Base-by-base conservation (phyloP, 495 filamentous ascomycete species). In the Penicillium lividum region DNA sequence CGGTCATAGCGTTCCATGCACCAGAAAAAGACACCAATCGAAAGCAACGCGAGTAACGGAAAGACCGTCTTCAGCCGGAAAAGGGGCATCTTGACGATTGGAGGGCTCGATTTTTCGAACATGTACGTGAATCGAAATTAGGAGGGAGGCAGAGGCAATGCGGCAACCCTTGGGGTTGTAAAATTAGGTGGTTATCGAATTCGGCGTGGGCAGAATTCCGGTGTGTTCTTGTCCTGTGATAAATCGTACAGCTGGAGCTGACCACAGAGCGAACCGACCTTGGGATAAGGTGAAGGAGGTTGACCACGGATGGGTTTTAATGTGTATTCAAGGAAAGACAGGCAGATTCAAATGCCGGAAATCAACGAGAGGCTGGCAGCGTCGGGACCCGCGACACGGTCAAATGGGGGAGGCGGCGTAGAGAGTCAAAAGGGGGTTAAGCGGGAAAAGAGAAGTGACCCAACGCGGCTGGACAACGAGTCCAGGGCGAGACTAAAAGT, bases 1-100 rank as follows among this genome's bases (percentile, higher is more conserved):
- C 69, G 70, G 47, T 79, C 77, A 54, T 74, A 79, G 45, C 77
- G 75, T 48, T 78, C 70, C 58, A 77, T 69, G 66, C 69, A 75
- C 63, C 66, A 78, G 67, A 79, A 79, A 63, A 79, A 79, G 42
- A 79, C 61, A 43, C 69, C 77, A 54, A 79, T 77, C 25, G 74
- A 75, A 54, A 76, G 57, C 59, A 79, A 63, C 53, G 74, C 74
- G 56, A 77, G 58, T 46, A 79, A 63, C 59, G 77, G 77, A 40
- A 79, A 77, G 10, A 72, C 63, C 54, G 75, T 79, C 71, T 76
- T 78, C 49, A 75, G 63, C 56, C 77, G 69, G 61, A 79, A 70
- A 34, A 76, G 63, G 65, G 77, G 72, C 77, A 79, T 78, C 60
- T 66, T 79, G 71, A 65, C 54, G 61, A 71, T 61, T 64, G 60